phyloP scores from a whole-genome alignment of 345 rosid species.

The Draba incana region DNA sequence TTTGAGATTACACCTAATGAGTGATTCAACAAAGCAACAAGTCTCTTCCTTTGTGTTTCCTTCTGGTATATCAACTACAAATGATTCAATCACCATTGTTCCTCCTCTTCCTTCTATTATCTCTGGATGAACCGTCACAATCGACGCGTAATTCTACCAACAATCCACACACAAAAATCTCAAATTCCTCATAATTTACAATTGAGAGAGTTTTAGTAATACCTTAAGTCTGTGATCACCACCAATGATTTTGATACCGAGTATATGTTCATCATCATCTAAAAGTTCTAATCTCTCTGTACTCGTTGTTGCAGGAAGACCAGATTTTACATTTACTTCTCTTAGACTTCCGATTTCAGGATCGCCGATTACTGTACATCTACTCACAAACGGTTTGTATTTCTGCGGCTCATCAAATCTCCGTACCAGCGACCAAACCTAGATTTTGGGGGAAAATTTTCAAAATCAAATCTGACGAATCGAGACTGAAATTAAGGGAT shows the following conservation, averaged over 20 bases:
- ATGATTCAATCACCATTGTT: conserved; percentile 88
- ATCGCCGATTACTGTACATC: conserved; percentile 75
- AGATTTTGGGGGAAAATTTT: too few relatives aligned
- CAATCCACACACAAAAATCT: background rate
- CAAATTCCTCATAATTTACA: background rate
- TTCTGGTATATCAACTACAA: conserved; percentile 85
- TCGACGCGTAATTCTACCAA: conserved; percentile 81
- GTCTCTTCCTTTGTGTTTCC: conserved; percentile 95
- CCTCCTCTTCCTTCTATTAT: conserved; percentile 79
- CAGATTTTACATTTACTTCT: conserved; percentile 90
- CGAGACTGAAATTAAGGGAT: conserved; percentile 9
- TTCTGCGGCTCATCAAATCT: conserved; percentile 90
- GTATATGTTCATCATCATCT: conserved; percentile 87
- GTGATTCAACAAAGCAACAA: conserved; percentile 80
- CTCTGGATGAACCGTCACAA: conserved; percentile 85
- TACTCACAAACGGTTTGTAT: conserved; percentile 89
- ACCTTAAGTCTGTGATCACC: conserved; percentile 97
- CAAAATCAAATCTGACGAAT: background rate
- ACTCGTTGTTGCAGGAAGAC: conserved; percentile 95
- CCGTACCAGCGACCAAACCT: conserved; percentile 84
- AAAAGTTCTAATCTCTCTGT: conserved; percentile 86
- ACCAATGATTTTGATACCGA: conserved; percentile 78
- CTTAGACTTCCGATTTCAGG: conserved; percentile 87
- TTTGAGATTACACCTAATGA: conserved; percentile 82
- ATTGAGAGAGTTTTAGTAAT: too few relatives aligned